phyloP scores from a whole-genome alignment of 148 eudicot species.

The Silene latifolia region DNA sequence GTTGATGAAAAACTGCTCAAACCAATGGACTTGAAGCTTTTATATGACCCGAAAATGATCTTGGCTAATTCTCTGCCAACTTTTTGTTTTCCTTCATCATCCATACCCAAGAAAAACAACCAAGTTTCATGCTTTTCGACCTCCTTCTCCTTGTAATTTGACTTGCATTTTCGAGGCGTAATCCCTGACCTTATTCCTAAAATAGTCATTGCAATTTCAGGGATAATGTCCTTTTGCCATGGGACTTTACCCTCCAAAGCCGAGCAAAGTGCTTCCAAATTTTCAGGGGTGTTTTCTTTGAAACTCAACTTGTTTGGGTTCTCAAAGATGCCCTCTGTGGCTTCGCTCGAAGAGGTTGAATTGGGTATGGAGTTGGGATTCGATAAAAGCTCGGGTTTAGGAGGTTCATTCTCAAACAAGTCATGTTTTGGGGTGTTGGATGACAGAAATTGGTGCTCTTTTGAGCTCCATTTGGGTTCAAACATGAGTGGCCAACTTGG shows the following conservation, averaged over 20 bases:
- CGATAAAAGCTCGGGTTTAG: conserved; percentile 68
- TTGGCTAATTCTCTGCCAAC: conserved; percentile 50
- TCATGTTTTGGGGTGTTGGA: conserved; percentile 14
- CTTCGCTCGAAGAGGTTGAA: conserved; percentile 81
- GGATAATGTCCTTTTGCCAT: conserved; percentile 62
- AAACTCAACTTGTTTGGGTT: conserved; percentile 23
- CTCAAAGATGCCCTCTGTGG: conserved; percentile 35
- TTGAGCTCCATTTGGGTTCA: conserved; percentile 35
- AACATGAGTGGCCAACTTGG: conserved; percentile 45
- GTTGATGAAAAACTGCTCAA: conserved; percentile 38
- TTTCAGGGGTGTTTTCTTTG: conserved; percentile 45
- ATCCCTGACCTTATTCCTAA: conserved; percentile 46
- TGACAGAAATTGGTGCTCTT: conserved; percentile 39
- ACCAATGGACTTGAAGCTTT: conserved; percentile 33
- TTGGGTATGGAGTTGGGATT: conserved; percentile 87
- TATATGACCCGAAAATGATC: conserved; percentile 46
- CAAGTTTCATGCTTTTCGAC: conserved; percentile 45
- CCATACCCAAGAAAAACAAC: conserved; percentile 52
- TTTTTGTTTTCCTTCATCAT: conserved; percentile 43
- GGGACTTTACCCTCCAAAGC: conserved; percentile 65
- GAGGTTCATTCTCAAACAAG: conserved; percentile 21
- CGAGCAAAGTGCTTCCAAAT: conserved; percentile 35
- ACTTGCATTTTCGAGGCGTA: conserved; percentile 3
- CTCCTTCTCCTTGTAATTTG: conserved; percentile 3
- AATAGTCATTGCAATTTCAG: conserved; percentile 43